phyloP scores from a whole-genome alignment of 1,284 basidiomycete species.

The Leccinum insolens region DNA sequence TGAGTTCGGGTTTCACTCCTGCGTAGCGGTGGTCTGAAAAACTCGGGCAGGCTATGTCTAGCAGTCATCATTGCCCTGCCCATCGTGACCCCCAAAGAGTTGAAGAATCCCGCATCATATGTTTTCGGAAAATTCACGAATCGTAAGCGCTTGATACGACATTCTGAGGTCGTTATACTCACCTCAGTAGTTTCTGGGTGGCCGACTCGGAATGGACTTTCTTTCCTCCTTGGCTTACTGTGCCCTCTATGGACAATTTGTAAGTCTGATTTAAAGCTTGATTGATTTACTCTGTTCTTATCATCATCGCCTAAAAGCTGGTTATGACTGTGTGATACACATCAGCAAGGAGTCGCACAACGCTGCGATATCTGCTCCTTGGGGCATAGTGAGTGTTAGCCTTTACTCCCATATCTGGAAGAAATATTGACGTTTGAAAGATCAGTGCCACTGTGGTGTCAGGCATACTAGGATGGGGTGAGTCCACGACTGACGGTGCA shows the following conservation, averaged over 20 bases:
- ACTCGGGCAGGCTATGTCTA: slow-evolving; percentile 37
- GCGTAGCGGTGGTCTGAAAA: background rate
- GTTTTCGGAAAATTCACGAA: slow-evolving; percentile 42
- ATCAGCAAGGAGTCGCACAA: slow-evolving; percentile 52
- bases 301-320: slow-evolving; percentile 27
- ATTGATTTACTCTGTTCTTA: background rate
- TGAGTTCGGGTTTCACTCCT: slow-evolving; percentile 19
- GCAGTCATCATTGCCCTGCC: slow-evolving; percentile 51
- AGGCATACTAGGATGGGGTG: slow-evolving; percentile 28
- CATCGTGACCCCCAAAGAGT: slow-evolving; percentile 44
- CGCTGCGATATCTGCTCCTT: slow-evolving; percentile 48
- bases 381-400: slow-evolving; percentile 24
- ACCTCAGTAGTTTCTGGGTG: slow-evolving; percentile 47
- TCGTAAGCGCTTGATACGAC: slow-evolving; percentile 23
- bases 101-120: slow-evolving; percentile 45
- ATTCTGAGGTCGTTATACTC: background rate
- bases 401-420: background rate
- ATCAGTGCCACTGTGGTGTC: slow-evolving; percentile 18
- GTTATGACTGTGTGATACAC: slow-evolving; percentile 47
- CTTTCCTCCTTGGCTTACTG: slow-evolving; percentile 53
- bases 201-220: slow-evolving; percentile 40
- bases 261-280: slow-evolving; percentile 13
- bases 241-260: slow-evolving; percentile 51
- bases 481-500: slow-evolving; percentile 1
- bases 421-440: slow-evolving; percentile 13